Conservation (phyloP, 345 rosid species). For the Sisymbrium altissimum region DNA sequence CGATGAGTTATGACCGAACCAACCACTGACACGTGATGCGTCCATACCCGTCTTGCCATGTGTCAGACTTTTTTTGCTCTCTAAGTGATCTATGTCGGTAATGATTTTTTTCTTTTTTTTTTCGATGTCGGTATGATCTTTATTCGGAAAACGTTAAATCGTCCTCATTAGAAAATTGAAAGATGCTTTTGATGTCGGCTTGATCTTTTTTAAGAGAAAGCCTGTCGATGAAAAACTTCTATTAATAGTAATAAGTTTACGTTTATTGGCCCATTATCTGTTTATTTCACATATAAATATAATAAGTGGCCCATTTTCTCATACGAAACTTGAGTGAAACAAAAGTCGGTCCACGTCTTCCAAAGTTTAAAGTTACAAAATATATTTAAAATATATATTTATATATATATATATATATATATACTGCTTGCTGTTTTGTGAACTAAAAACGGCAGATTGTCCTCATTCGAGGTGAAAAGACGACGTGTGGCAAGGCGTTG, state of each 20-base stretch:
- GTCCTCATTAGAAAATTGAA: not conserved
- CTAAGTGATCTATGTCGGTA: not conserved
- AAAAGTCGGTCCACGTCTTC: not conserved
- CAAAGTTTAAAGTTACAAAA: too few species aligned
- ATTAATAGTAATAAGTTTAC: not conserved
- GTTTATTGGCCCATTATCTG: not conserved
- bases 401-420: too few species aligned
- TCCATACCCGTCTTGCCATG: slow-evolving; percentile 20
- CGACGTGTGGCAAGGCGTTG: not conserved
- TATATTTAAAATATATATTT: too few species aligned
- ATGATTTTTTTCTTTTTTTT: not conserved
- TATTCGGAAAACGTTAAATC: not conserved
- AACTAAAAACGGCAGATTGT: not conserved
- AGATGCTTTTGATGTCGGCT: slow-evolving; percentile 9
- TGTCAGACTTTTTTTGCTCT: not conserved
- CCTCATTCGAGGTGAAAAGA: not conserved
- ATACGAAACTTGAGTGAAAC: not conserved
- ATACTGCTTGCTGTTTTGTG: too few species aligned
- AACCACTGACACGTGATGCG: slow-evolving; percentile 33
- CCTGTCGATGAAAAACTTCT: not conserved
- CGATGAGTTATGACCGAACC: slow-evolving; percentile 13
- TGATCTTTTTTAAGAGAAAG: slow-evolving; percentile 4
- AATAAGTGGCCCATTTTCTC: not conserved
- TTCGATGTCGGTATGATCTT: slow-evolving; percentile 25
- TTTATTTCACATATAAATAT: not conserved